These are phyloP conservation scores for Xylaria intraflava DNA, from an alignment of 495 filamentous ascomycete genomes.

Conservation along the genomic window DNA sequence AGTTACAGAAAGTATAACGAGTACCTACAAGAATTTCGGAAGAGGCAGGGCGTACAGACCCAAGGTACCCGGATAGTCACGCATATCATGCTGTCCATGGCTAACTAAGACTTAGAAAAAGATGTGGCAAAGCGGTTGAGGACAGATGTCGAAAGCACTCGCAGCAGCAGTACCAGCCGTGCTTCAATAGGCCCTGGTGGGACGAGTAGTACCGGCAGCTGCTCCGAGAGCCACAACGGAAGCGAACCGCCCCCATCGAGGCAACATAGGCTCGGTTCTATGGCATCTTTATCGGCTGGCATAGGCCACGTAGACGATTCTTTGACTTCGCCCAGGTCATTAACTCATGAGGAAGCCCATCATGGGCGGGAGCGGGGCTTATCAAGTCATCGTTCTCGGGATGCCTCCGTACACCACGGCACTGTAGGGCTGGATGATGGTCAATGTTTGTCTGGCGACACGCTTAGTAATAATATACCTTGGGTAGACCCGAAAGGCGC, in stretches of 20 bases:
- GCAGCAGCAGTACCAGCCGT: conserved; percentile 28
- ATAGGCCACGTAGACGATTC: conserved; percentile 29
- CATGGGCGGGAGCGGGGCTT: conserved; percentile 17
- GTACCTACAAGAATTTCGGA: conserved; percentile 70
- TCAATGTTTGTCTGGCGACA: conserved; percentile 15
- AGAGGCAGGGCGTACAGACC: conserved; percentile 48
- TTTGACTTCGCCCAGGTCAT: conserved; percentile 27
- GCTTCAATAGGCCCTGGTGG: conserved; percentile 28
- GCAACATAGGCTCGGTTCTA: conserved; percentile 35
- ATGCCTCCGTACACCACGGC: conserved; percentile 14
- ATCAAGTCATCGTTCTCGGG: conserved; percentile 23
- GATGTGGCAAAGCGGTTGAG: conserved; percentile 40
- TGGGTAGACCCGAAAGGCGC: conserved; percentile 22
- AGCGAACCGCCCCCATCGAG: conserved; percentile 40
- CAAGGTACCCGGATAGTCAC: conserved; percentile 24
- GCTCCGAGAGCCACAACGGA: conserved; percentile 36
- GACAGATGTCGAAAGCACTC: conserved; percentile 21
- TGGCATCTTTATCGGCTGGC: conserved; percentile 24
- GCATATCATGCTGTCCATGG: not conserved
- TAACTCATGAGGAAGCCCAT: conserved; percentile 14
- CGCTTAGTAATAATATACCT: conserved; percentile 3
- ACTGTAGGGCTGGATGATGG: conserved; percentile 18
- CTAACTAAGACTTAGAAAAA: conserved; percentile 29
- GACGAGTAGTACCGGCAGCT: conserved; percentile 34
- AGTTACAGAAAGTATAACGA: conserved; percentile 52